These are phyloP conservation scores for Verticillium nonalfalfae DNA, from an alignment of 2,329 filamentous ascomycete species.

Conservation along the genomic window DNA sequence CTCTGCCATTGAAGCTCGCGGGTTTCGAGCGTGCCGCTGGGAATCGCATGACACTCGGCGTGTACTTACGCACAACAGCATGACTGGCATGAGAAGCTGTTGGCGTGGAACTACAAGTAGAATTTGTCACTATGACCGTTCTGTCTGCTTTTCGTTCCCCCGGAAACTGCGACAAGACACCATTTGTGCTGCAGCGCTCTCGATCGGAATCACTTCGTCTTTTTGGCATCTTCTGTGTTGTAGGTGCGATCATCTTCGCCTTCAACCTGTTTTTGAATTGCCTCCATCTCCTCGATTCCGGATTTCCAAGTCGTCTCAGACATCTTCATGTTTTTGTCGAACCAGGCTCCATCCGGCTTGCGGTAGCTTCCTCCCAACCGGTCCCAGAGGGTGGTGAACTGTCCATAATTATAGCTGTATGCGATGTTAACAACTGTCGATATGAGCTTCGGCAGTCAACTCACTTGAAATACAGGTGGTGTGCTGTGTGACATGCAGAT, in stretches of 20 bases:
- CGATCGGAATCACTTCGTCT: constrained; percentile 8
- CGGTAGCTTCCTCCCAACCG: constrained; percentile 66
- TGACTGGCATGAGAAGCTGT: neutral
- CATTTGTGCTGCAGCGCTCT: neutral
- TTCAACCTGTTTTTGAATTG: constrained; percentile 45
- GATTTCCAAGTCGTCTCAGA: constrained; percentile 58
- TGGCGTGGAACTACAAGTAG: too few relatives aligned
- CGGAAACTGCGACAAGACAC: too few relatives aligned
- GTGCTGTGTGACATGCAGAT: constrained; percentile 76
- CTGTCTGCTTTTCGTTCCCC: too few relatives aligned
- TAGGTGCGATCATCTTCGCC: constrained; percentile 15
- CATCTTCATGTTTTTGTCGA: constrained; percentile 66
- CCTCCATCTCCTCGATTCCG: constrained; percentile 55
- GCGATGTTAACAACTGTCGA: constrained; percentile 28
- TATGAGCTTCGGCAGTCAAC: neutral
- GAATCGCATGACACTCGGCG: too few relatives aligned
- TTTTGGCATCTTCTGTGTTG: constrained; percentile 12
- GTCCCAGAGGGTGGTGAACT: constrained; percentile 73
- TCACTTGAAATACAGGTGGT: constrained; percentile 53
- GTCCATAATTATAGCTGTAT: constrained; percentile 64
- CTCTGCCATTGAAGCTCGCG: too few relatives aligned
- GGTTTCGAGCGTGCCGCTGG: too few relatives aligned
- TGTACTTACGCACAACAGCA: too few relatives aligned
- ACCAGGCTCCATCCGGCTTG: constrained; percentile 66
- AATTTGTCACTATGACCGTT: too few relatives aligned